Percentiles rank a stretch among this genome's conserved stretches.
Conservation (phyloP, 495 filamentous ascomycete genomes). For the Penicillium arizonense region DNA sequence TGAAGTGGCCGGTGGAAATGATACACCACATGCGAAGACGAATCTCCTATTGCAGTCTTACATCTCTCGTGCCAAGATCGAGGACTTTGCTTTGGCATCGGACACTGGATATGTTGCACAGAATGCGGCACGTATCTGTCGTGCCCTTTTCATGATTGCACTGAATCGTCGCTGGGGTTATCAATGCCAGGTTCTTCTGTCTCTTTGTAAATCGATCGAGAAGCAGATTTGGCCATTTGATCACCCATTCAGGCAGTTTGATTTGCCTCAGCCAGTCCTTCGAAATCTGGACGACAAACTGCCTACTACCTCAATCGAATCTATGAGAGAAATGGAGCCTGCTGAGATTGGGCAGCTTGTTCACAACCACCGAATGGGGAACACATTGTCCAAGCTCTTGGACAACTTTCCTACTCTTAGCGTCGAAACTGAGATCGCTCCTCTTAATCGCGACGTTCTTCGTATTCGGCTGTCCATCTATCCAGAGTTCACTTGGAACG, state of each 20-base stretch:
- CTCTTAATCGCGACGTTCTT: slow-evolving; percentile 90
- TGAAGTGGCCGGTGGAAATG: slow-evolving; percentile 70
- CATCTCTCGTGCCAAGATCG: slow-evolving; percentile 82
- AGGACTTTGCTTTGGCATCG: slow-evolving; percentile 90
- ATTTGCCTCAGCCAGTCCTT: slow-evolving; percentile 78
- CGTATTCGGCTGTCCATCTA: slow-evolving; percentile 80
- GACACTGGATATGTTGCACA: slow-evolving; percentile 95
- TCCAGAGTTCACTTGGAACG: slow-evolving; percentile 94
- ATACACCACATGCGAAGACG: slow-evolving; percentile 83
- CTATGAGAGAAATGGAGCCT: slow-evolving; percentile 85
- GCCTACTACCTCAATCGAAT: slow-evolving; percentile 69
- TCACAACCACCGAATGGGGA: slow-evolving; percentile 84
- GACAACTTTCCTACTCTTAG: slow-evolving; percentile 90
- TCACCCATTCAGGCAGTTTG: slow-evolving; percentile 94
- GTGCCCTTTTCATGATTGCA: slow-evolving; percentile 95
- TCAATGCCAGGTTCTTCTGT: slow-evolving; percentile 85
- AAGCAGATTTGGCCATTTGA: slow-evolving; percentile 92
- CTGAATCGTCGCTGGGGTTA: slow-evolving; percentile 92
- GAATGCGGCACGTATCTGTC: slow-evolving; percentile 90
- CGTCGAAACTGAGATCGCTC: slow-evolving; percentile 91
- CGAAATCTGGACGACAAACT: slow-evolving; percentile 78
- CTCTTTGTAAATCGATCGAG: slow-evolving; percentile 94
- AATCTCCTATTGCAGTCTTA: slow-evolving; percentile 94
- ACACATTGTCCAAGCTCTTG: slow-evolving; percentile 73
- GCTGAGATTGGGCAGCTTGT: slow-evolving; percentile 90